These are phyloP conservation scores for Ambispora gerdemannii DNA, from an alignment of 192 early-diverging fungal species.

Conservation along the genomic window DNA sequence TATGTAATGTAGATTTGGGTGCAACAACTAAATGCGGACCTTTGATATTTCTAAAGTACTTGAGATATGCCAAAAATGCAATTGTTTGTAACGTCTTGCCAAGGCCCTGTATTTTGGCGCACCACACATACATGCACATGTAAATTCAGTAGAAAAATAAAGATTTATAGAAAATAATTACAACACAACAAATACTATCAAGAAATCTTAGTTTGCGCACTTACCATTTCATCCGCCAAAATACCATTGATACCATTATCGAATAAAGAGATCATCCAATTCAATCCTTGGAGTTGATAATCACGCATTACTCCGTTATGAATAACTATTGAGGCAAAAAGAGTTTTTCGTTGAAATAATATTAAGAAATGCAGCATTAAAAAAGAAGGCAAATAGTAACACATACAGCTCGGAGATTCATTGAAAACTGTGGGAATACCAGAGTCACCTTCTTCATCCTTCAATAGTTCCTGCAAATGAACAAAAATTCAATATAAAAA, in stretches of 20 bases:
- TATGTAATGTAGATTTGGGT: conserved; percentile 94
- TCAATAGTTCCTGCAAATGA: conserved; percentile 71
- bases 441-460: conserved; percentile 65
- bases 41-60: conserved; percentile 67
- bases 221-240: conserved; percentile 96
- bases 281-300: conserved; percentile 95
- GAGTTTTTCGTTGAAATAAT: too few species aligned
- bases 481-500: background rate
- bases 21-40: conserved; percentile 96
- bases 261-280: conserved; percentile 96
- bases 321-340: conserved; percentile 57
- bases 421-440: conserved; percentile 67
- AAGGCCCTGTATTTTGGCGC: conserved; percentile 62
- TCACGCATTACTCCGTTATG: conserved; percentile 89
- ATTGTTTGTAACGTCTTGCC: conserved; percentile 97
- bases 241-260: conserved; percentile 99
- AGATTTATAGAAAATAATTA: too few species aligned
- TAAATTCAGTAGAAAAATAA: too few species aligned
- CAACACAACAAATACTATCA: conserved; percentile 7
- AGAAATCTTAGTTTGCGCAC: background rate
- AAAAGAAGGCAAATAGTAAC: conserved; percentile 5
- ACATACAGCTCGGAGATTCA: conserved; percentile 82
- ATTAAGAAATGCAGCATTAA: too few species aligned
- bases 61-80: conserved; percentile 93
- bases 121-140: too few species aligned